Evolutionary conservation across 345 rosid genomes (phyloP).

Genomic region (Xanthoceras sorbifolium): DNA sequence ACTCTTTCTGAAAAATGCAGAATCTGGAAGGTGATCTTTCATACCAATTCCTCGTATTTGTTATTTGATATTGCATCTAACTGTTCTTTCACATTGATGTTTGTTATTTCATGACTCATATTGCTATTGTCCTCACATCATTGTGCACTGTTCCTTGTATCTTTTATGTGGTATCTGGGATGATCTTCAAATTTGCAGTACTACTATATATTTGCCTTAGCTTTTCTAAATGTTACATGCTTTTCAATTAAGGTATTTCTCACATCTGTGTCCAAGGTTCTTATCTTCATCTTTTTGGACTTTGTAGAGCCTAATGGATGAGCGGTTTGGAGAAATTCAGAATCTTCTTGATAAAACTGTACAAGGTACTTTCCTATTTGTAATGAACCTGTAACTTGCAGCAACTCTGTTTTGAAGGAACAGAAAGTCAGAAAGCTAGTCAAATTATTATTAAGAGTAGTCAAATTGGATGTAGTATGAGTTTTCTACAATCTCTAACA

Average conservation of each 20-base stretch:
- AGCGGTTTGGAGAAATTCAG: conserved; percentile 58
- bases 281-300: conserved; percentile 32
- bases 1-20: conserved; percentile 62
- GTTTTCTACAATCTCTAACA: neutral
- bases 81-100: neutral
- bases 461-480: neutral
- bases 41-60: conserved; percentile 14
- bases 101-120: too few relatives aligned
- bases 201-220: neutral
- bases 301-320: conserved; percentile 59
- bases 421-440: neutral
- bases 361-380: conserved; percentile 57
- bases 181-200: conserved; percentile 20
- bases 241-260: conserved; percentile 13
- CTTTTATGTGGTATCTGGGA: neutral
- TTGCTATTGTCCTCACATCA: neutral
- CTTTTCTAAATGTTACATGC: conserved; percentile 13
- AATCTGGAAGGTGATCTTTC: conserved; percentile 60
- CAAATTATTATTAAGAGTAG: neutral
- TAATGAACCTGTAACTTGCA: conserved; percentile 8
- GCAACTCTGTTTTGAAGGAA: neutral
- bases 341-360: conserved; percentile 78
- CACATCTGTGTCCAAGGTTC: neutral
- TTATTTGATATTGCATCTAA: neutral
- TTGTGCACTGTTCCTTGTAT: neutral